Conservation (phyloP, 2,329 filamentous ascomycete genomes). For the Myriangium duriaei region DNA sequence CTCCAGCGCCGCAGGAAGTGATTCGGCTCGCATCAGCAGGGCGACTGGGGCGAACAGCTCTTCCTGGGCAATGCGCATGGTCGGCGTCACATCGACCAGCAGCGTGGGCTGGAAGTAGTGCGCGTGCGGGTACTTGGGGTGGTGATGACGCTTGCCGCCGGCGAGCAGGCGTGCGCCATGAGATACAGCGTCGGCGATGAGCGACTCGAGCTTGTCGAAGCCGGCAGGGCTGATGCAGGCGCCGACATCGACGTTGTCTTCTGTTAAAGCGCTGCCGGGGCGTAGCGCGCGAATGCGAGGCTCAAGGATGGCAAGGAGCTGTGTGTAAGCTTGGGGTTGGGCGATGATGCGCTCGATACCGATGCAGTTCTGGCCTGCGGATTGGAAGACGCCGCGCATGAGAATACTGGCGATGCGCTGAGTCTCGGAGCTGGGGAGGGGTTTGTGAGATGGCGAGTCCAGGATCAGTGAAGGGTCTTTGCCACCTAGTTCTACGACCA, state of each 20-base stretch:
- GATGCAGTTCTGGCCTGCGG: conserved; percentile 93
- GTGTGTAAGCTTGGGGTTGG: conserved; percentile 61
- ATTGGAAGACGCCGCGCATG: conserved; percentile 88
- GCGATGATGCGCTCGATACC: conserved; percentile 89
- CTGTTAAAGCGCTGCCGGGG: conserved; percentile 55
- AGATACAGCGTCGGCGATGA: conserved; percentile 65
- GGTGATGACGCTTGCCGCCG: conserved; percentile 59
- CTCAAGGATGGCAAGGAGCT: conserved; percentile 56
- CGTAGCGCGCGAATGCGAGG: conserved; percentile 63
- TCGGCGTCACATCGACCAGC: conserved; percentile 72
- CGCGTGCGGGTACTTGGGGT: conserved; percentile 62
- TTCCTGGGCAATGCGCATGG: conserved; percentile 77
- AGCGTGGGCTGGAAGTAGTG: conserved; percentile 92
- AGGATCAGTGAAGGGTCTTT: conserved; percentile 89
- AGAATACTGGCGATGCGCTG: conserved; percentile 66
- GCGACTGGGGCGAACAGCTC: conserved; percentile 93
- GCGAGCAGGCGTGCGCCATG: conserved; percentile 69
- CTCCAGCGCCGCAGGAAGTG: conserved; percentile 53
- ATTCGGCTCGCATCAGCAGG: conserved; percentile 62
- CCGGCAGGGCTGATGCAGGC: conserved; percentile 72
- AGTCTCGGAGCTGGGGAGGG: conserved; percentile 42
- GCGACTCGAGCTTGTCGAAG: conserved; percentile 62
- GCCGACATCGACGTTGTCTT: conserved; percentile 59
- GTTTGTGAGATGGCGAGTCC: conserved; percentile 50
- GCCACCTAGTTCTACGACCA: conserved; percentile 84